phyloP scores from a whole-genome alignment of 2,329 filamentous ascomycete species.

The Colletotrichum spaethianum region DNA sequence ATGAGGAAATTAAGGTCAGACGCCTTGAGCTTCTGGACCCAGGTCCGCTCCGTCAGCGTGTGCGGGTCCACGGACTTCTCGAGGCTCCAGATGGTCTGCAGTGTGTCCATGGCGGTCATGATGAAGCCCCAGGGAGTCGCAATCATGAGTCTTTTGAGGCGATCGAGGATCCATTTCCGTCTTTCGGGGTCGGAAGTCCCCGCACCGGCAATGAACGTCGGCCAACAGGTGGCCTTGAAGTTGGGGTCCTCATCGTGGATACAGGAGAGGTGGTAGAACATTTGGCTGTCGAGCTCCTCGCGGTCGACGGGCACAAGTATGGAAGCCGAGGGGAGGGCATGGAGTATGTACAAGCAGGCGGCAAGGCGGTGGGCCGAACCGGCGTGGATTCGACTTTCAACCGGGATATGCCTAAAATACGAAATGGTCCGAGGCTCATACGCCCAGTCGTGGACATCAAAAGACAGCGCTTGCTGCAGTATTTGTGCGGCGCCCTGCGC shows the following conservation, averaged over 20 bases:
- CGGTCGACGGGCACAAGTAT: conserved; percentile 48
- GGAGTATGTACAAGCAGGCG: conserved; percentile 61
- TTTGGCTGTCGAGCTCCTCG: conserved; percentile 58
- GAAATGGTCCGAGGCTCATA: conserved; percentile 52
- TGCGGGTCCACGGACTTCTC: conserved; percentile 42
- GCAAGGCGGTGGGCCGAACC: conserved; percentile 60
- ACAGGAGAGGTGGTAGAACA: conserved; percentile 61
- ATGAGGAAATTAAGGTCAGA: conserved; percentile 60
- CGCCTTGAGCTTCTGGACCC: conserved; percentile 61
- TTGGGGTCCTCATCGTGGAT: conserved; percentile 65
- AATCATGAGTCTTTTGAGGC: conserved; percentile 56
- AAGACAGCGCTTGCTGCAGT: conserved; percentile 53
- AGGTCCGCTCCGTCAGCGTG: conserved; percentile 50
- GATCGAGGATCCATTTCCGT: conserved; percentile 64
- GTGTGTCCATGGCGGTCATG: conserved; percentile 61
- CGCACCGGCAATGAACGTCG: conserved; percentile 69
- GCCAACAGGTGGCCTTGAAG: conserved; percentile 71
- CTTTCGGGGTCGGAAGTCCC: conserved; percentile 59
- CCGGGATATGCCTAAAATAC: conserved; percentile 50
- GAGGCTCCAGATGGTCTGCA: conserved; percentile 59
- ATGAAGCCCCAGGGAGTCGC: conserved; percentile 65
- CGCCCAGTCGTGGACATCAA: conserved; percentile 60
- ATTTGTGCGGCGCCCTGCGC: conserved; percentile 52
- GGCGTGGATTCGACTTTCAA: conserved; percentile 56
- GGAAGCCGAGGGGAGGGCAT: conserved; percentile 53